Evolutionary conservation across 176 grass and related monocot species (phyloP).

Genomic region (Elaeis guineensis): DNA sequence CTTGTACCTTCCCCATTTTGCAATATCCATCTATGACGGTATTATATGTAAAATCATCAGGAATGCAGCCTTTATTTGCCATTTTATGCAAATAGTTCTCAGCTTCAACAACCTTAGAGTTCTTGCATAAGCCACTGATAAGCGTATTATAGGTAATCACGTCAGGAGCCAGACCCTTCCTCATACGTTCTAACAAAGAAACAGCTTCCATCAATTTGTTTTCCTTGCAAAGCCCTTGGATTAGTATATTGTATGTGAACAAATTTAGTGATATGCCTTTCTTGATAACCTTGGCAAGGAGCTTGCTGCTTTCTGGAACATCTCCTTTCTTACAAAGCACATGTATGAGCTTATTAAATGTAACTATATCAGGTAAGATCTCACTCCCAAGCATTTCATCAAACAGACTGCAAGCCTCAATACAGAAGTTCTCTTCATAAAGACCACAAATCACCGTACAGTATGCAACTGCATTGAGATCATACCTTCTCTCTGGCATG

Average conservation of each 20-base stretch:
- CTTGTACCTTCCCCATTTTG: constrained; percentile 60
- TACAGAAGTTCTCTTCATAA: constrained; percentile 22
- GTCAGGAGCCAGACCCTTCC: constrained; percentile 38
- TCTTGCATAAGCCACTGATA: constrained; percentile 66
- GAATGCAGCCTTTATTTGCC: constrained; percentile 66
- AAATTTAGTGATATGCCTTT: constrained; percentile 40
- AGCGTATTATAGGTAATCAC: constrained; percentile 89
- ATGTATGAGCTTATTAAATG: constrained; percentile 83
- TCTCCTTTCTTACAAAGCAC: constrained; percentile 68
- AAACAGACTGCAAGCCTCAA: constrained; percentile 51
- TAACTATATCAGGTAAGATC: constrained; percentile 34
- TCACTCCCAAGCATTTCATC: constrained; percentile 53
- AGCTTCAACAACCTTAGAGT: constrained; percentile 50
- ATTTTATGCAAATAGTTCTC: constrained; percentile 55
- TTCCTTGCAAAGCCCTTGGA: constrained; percentile 66
- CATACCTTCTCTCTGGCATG: constrained; percentile 46
- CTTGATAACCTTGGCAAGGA: constrained; percentile 69
- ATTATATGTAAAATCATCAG: constrained; percentile 97
- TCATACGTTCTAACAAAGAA: constrained; percentile 51
- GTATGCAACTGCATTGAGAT: constrained; percentile 38
- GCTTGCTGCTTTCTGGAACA: constrained; percentile 40
- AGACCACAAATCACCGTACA: constrained; percentile 62
- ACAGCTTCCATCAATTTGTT: constrained; percentile 48
- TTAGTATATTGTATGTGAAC: constrained; percentile 86
- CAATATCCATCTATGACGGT: constrained; percentile 84